Conservation (phyloP, 2,329 filamentous ascomycete genomes). For the Phyllosticta citrichinensis region DNA sequence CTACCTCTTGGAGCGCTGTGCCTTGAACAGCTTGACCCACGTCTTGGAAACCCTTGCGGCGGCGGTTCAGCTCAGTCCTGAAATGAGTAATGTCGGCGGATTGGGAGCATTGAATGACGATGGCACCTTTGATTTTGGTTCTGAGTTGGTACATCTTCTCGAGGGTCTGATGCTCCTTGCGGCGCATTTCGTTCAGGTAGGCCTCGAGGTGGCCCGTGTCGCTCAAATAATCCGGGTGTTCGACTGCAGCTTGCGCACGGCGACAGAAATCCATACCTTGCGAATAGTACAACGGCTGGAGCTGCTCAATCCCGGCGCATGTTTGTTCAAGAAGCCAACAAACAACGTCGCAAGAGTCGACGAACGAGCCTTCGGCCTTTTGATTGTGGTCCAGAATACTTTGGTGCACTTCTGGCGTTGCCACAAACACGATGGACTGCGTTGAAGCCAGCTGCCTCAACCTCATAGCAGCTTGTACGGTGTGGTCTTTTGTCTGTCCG, state of each 20-base stretch:
- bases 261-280: conserved; percentile 54
- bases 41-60: conserved; percentile 32
- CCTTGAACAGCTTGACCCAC: conserved; percentile 35
- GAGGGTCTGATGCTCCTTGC: conserved; percentile 48
- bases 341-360: conserved; percentile 45
- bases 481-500: conserved; percentile 50
- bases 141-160: conserved; percentile 46
- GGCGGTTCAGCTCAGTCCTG: conserved; percentile 24
- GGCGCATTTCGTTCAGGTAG: conserved; percentile 38
- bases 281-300: conserved; percentile 48
- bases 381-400: conserved; percentile 44
- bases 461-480: conserved; percentile 55
- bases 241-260: conserved; percentile 40
- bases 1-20: conserved; percentile 49
- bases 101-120: not conserved
- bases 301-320: conserved; percentile 48
- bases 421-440: conserved; percentile 1
- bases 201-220: conserved; percentile 23
- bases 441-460: conserved; percentile 32
- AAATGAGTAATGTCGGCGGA: conserved; percentile 7
- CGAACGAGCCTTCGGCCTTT: conserved; percentile 16
- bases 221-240: conserved; percentile 33
- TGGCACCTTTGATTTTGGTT: conserved; percentile 10
- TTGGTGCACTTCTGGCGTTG: conserved; percentile 42
- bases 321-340: conserved; percentile 56